Conservation (phyloP, 2,329 filamentous ascomycete genomes). For the Scorias spongiosa region DNA sequence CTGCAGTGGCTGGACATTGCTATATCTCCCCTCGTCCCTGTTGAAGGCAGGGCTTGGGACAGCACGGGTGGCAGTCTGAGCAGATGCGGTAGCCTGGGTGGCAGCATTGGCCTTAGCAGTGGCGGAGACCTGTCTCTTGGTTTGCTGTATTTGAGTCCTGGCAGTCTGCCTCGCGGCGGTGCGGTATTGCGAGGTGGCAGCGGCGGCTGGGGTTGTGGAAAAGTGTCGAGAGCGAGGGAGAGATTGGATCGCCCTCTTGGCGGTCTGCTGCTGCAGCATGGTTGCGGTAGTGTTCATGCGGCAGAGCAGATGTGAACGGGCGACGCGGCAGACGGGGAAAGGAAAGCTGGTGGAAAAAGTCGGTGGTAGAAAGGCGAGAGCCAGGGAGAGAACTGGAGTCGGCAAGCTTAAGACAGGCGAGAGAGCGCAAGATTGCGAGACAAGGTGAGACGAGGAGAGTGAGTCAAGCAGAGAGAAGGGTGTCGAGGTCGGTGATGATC, state of each 20-base stretch:
- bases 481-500: too few relatives aligned
- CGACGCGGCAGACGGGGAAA: conserved; percentile 19
- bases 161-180: conserved; percentile 2
- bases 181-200: conserved; percentile 31
- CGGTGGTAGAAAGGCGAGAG: neutral
- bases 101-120: conserved; percentile 27
- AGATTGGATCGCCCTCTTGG: conserved; percentile 23
- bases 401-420: neutral
- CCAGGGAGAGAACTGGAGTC: neutral
- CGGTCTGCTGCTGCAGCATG: conserved; percentile 20
- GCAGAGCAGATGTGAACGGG: conserved; percentile 11
- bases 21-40: conserved; percentile 25
- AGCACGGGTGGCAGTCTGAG: conserved; percentile 23
- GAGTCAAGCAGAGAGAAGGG: neutral
- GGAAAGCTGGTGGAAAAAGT: neutral
- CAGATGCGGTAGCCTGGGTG: conserved; percentile 20
- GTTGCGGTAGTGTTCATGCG: conserved; percentile 11
- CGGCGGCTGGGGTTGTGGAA: conserved; percentile 24
- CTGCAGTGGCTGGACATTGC: conserved; percentile 30
- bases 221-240: conserved; percentile 27
- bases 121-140: conserved; percentile 22
- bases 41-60: conserved; percentile 35
- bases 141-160: conserved; percentile 8
- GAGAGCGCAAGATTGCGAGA: neutral
- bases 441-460: neutral